phyloP scores from a whole-genome alignment of 192 early-diverging fungal genomes.

The Dissophora globulifera region DNA sequence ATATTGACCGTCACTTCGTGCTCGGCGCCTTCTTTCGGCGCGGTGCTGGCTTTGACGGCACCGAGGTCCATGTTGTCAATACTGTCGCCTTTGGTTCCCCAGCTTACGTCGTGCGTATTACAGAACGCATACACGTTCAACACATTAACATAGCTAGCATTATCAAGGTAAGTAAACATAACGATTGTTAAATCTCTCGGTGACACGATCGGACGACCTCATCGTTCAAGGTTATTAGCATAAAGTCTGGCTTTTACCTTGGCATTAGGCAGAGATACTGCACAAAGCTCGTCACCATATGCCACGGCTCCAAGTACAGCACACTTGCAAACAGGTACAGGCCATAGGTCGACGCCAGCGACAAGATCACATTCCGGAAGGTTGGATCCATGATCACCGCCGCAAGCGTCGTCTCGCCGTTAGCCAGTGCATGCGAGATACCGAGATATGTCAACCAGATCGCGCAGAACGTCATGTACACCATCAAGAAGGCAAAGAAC shows the following conservation, averaged over 20 bases:
- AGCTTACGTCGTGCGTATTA: conserved; percentile 69
- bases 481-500: conserved; percentile 90
- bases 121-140: conserved; percentile 82
- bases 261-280: conserved; percentile 82
- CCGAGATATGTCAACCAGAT: conserved; percentile 72
- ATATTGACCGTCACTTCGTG: conserved; percentile 80
- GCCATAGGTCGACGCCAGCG: conserved; percentile 73
- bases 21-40: conserved; percentile 77
- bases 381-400: conserved; percentile 74
- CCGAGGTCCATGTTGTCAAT: conserved; percentile 76
- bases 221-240: no score
- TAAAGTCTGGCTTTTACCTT: conserved; percentile 62
- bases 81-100: conserved; percentile 96
- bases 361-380: conserved; percentile 72
- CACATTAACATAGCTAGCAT: conserved; percentile 79
- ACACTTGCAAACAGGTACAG: conserved; percentile 72
- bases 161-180: no score
- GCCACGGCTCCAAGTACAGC: conserved; percentile 81
- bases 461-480: conserved; percentile 85
- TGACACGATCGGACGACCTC: no score
- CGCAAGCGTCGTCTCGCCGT: conserved; percentile 66
- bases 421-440: conserved; percentile 67
- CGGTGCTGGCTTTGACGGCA: conserved; percentile 75
- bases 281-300: conserved; percentile 78
- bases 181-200: no score